Conservation (phyloP, 345 rosid genomes). For the Eucalyptus leucophloia region DNA sequence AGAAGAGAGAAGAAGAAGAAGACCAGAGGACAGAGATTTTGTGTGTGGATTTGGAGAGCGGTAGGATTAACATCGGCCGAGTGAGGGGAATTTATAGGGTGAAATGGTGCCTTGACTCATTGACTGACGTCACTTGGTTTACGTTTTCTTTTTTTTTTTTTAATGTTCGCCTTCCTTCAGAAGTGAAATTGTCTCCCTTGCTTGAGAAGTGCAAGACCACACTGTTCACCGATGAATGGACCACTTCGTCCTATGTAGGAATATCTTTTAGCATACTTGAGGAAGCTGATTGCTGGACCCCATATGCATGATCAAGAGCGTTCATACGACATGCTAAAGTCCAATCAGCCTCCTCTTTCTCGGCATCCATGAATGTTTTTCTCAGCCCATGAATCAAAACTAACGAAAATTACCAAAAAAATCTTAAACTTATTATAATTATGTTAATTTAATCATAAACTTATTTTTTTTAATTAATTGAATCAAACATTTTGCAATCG, state of each 20-base stretch:
- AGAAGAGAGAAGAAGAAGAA: background rate
- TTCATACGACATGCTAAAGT: background rate
- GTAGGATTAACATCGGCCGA: background rate
- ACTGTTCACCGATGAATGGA: background rate
- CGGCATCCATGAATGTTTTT: background rate
- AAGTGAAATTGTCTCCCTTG: background rate
- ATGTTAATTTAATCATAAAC: accelerated
- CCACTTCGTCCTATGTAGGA: background rate
- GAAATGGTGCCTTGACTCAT: background rate
- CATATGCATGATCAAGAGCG: background rate
- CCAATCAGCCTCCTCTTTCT: background rate
- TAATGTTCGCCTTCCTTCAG: background rate
- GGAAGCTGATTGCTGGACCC: background rate
- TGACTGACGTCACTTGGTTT: background rate
- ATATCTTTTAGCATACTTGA: background rate
- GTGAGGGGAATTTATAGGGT: background rate
- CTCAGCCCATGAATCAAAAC: background rate
- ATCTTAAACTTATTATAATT: accelerated
- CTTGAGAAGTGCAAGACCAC: background rate
- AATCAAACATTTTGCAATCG: too few species aligned
- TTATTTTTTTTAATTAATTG: accelerated
- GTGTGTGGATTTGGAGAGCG: background rate
- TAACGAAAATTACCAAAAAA: accelerated
- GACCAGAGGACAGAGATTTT: background rate
- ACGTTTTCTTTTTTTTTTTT: background rate